Evolutionary conservation across 192 early-diverging fungal genomes (phyloP), one percentile per base, ranked within the genome.

Genomic region (Geosiphon pyriformis): DNA sequence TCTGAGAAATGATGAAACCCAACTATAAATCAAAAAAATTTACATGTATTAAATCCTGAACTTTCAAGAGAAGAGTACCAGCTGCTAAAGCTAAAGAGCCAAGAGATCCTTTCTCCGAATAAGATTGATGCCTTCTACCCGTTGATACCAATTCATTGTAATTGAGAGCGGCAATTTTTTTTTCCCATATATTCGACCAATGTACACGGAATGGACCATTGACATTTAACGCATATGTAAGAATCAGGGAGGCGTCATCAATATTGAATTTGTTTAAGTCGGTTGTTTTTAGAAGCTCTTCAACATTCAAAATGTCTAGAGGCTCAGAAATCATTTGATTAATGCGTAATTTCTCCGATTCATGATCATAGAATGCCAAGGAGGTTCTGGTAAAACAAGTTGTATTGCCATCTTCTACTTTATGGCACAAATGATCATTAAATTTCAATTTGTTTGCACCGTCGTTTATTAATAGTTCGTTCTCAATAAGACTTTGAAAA

Each of bases 31-130:
- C 8, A 1, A 31, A 49, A n/a, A 31, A 37, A 49, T 15, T 53
- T 70, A 83, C 79, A 69, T 82, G 48, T 8, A 92, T 80, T 18
- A 91, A 73, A 55, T 83, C 87, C 60, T 79, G 78, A 48, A 91
- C 82, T 64, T 81, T 85, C 50, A 71, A 60, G 34, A 80, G 58
- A 47, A 89, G 68, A 72, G 85, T 85, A 30, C 80, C 58, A n/a
- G 77, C 54, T 27, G 81, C 71, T 7, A 76, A 76, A 49, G 74
- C 76, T 6, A 83, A 58, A 82, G 82, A 85, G 12, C 78, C 77
- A 55, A 86, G 54, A 11, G 80, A 66, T 58, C 76, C 76, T 74
- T 80, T 77, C 67, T 82, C 76, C 26, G 72, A 60, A 26, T 65
- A 49, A 29, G 70, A 48, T 29, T 74, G 29, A 12, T 56, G 68